phyloP scores from a whole-genome alignment of 495 filamentous ascomycete genomes.

The Parathielavia appendiculata region DNA sequence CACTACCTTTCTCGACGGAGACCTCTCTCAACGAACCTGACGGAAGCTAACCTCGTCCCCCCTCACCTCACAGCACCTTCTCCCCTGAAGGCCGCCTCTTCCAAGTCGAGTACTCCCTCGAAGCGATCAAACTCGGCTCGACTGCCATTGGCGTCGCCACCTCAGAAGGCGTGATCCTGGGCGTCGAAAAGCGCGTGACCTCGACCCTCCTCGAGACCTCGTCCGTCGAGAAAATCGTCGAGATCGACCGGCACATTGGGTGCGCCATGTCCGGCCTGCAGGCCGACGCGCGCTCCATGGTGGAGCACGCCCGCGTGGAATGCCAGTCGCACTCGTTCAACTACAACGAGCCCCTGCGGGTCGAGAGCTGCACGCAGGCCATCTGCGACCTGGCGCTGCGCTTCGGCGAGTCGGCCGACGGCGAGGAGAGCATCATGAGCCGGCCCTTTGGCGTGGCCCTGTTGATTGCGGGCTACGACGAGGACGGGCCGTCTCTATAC shows the following conservation, averaged over 20 bases:
- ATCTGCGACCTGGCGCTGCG: conserved; percentile 95
- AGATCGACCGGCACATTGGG: conserved; percentile 96
- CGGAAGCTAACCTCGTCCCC: conserved; percentile 6
- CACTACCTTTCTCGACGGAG: background rate
- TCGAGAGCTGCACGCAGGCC: conserved; percentile 97
- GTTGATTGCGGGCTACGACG: conserved; percentile 93
- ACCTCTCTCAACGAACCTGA: background rate
- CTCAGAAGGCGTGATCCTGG: conserved; percentile 85
- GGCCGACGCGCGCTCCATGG: conserved; percentile 91
- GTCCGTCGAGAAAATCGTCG: conserved; percentile 98
- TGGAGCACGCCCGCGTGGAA: conserved; percentile 97
- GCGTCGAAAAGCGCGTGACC: conserved; percentile 98
- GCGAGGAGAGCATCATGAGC: conserved; percentile 97
- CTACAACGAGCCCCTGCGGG: conserved; percentile 87
- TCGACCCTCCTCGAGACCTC: conserved; percentile 93
- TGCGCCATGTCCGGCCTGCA: conserved; percentile 98
- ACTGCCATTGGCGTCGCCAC: conserved; percentile 98
- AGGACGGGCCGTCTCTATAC: conserved; percentile 95
- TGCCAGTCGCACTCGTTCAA: conserved; percentile 94
- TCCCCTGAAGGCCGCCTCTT: conserved; percentile 99
- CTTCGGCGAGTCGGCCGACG: conserved; percentile 95
- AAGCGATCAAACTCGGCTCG: conserved; percentile 98
- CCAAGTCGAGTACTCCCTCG: conserved; percentile 99
- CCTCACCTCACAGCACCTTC: conserved; percentile 70
- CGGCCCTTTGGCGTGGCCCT: conserved; percentile 94